Conservation (phyloP, 805 yeast species). For the Saccharomycopsis selenospora region DNA sequence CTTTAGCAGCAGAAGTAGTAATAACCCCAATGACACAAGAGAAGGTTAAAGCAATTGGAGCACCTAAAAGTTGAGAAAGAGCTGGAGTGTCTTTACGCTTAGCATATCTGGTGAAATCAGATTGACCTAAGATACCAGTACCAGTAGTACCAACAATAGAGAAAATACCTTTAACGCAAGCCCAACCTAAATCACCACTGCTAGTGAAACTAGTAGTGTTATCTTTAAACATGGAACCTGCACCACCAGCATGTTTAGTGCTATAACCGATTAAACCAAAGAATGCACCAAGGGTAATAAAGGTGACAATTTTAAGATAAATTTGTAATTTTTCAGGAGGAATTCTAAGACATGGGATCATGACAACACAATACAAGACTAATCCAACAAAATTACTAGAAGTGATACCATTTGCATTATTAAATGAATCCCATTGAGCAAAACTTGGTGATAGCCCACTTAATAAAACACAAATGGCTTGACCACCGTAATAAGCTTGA, state of each 20-base stretch:
- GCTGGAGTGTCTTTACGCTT: conserved; percentile 23
- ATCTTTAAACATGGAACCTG: conserved; percentile 21
- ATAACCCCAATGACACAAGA: conserved; percentile 29
- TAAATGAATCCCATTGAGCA: conserved; percentile 24
- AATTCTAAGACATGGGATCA: conserved; percentile 25
- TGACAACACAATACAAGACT: conserved; percentile 27
- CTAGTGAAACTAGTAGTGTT: not conserved
- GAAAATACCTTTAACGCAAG: conserved; percentile 28
- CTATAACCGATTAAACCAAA: conserved; percentile 29
- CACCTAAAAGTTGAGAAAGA: conserved; percentile 26
- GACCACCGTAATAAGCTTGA: conserved; percentile 32
- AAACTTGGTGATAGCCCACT: conserved; percentile 22
- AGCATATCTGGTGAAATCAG: conserved; percentile 31
- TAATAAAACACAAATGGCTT: conserved; percentile 29
- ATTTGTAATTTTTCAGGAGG: conserved; percentile 29
- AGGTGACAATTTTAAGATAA: conserved; percentile 25
- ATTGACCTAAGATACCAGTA: conserved; percentile 28
- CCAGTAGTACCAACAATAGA: conserved; percentile 25
- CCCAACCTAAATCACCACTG: conserved; percentile 24
- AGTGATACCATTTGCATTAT: conserved; percentile 29
- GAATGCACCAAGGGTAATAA: conserved; percentile 26
- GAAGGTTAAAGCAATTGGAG: conserved; percentile 27
- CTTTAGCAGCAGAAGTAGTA: conserved; percentile 28
- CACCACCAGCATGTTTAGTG: conserved; percentile 27
- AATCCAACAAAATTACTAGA: conserved; percentile 34